These are phyloP conservation scores for Macroventuria anomochaeta DNA, from an alignment of 2,329 filamentous ascomycete genomes.

Conservation along the genomic window DNA sequence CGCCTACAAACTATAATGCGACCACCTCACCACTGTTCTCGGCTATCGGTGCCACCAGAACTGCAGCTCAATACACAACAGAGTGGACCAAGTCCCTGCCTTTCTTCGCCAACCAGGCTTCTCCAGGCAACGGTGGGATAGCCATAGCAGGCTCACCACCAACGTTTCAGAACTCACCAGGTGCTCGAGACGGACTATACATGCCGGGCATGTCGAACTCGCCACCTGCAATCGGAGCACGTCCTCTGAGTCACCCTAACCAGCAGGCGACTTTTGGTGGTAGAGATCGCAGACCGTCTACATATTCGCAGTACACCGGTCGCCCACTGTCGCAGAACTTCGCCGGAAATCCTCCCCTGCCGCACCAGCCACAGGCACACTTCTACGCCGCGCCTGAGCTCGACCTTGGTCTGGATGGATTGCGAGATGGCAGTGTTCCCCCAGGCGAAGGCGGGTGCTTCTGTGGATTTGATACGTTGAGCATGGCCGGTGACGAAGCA, in stretches of 20 bases:
- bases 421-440: conserved; percentile 59
- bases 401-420: conserved; percentile 63
- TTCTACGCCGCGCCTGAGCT: conserved; percentile 79
- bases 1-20: conserved; percentile 44
- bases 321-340: conserved; percentile 55
- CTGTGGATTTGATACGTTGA: conserved; percentile 79
- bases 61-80: conserved; percentile 49
- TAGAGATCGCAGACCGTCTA: conserved; percentile 57
- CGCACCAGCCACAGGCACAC: conserved; percentile 77
- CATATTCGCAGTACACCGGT: conserved; percentile 57
- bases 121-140: conserved; percentile 50
- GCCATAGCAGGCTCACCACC: conserved; percentile 56
- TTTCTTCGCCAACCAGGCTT: conserved; percentile 51
- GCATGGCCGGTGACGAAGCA: conserved; percentile 54
- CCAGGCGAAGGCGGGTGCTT: conserved; percentile 75
- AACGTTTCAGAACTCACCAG: conserved; percentile 44
- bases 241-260: conserved; percentile 56
- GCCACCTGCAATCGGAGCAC: conserved; percentile 37
- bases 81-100: conserved; percentile 57
- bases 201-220: conserved; percentile 49
- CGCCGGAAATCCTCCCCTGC: conserved; percentile 66
- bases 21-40: conserved; percentile 49
- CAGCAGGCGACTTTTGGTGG: conserved; percentile 53
- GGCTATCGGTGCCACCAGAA: conserved; percentile 48
- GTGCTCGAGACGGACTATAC: conserved; percentile 39